Conservation (phyloP, 176 grass and related monocot species). For the Raddia guianensis region DNA sequence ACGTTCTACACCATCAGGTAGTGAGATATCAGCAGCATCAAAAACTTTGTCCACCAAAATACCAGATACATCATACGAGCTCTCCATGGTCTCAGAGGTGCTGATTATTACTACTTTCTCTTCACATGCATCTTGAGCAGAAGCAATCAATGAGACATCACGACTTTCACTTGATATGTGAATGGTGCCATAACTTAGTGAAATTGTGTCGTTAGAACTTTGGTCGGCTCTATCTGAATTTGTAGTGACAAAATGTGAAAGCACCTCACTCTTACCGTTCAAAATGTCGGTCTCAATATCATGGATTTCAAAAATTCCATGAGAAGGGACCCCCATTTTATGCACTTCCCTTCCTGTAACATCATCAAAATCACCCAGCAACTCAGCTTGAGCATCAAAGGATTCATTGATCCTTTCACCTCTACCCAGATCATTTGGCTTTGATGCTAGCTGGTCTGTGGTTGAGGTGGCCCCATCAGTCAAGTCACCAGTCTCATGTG, state of each 20-base stretch:
- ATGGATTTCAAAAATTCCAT: constrained; percentile 49
- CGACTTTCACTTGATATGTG: constrained; percentile 40
- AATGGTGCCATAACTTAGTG: constrained; percentile 16
- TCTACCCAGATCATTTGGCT: constrained; percentile 25
- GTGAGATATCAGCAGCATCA: constrained; percentile 34
- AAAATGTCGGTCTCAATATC: constrained; percentile 29
- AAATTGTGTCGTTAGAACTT: constrained; percentile 29
- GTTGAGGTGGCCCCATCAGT: constrained; percentile 28
- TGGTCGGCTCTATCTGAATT: constrained; percentile 29
- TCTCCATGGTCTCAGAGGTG: constrained; percentile 40
- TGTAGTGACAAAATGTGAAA: constrained; percentile 37
- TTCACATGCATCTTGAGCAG: constrained; percentile 30
- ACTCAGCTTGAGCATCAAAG: constrained; percentile 19
- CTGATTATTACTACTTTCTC: constrained; percentile 45
- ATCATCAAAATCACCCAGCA: constrained; percentile 36
- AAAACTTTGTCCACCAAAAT: constrained; percentile 34
- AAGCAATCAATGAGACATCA: constrained; percentile 33
- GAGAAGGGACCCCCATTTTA: constrained; percentile 37
- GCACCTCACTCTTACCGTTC: constrained; percentile 32
- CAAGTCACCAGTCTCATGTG: constrained; percentile 33
- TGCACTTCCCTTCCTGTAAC: constrained; percentile 33
- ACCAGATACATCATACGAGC: constrained; percentile 17
- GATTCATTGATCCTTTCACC: constrained; percentile 32
- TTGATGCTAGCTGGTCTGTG: constrained; percentile 26
- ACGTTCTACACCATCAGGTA: constrained; percentile 3